These are phyloP conservation scores for Xylariaceae sp. DNA, from an alignment of 2,329 filamentous ascomycete genomes.

Conservation along the genomic window DNA sequence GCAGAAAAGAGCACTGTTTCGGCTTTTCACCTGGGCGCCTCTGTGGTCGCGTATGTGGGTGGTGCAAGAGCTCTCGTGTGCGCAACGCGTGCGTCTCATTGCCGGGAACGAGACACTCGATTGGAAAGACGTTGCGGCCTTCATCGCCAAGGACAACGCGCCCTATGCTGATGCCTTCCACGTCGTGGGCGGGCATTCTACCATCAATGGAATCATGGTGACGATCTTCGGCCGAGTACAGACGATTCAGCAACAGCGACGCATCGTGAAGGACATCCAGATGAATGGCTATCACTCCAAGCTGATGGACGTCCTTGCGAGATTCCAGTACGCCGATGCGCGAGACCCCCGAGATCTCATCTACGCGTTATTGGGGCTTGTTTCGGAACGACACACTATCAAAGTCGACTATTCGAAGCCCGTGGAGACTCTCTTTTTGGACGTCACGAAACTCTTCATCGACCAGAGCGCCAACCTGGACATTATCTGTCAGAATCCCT, in stretches of 20 bases:
- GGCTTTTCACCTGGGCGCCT: not conserved
- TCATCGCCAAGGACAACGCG: conserved; percentile 5
- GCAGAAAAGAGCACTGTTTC: not conserved
- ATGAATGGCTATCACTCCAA: not conserved
- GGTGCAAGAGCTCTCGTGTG: conserved; percentile 8
- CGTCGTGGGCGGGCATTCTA: conserved; percentile 1
- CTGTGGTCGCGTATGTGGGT: conserved; percentile 7
- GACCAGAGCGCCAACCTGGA: conserved; percentile 1
- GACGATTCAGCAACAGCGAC: conserved; percentile 10
- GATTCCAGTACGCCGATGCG: conserved; percentile 2
- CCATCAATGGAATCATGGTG: not conserved
- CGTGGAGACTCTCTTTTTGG: not conserved
- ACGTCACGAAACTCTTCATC: conserved; percentile 1
- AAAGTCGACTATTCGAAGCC: not conserved
- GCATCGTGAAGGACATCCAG: conserved; percentile 4
- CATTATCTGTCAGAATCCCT: conserved; percentile 6
- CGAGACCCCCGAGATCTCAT: conserved; percentile 2
- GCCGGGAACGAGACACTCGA: conserved; percentile 3
- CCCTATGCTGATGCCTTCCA: conserved; percentile 11
- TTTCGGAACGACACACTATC: not conserved
- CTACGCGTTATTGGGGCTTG: conserved; percentile 5
- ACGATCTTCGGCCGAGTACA: not conserved
- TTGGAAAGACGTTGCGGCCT: conserved; percentile 1
- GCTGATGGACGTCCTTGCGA: conserved; percentile 4
- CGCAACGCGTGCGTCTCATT: not conserved